These are phyloP conservation scores for Globisporangium nagaii DNA, from an alignment of 352 stramenopile genomes.

Conservation along the genomic window DNA sequence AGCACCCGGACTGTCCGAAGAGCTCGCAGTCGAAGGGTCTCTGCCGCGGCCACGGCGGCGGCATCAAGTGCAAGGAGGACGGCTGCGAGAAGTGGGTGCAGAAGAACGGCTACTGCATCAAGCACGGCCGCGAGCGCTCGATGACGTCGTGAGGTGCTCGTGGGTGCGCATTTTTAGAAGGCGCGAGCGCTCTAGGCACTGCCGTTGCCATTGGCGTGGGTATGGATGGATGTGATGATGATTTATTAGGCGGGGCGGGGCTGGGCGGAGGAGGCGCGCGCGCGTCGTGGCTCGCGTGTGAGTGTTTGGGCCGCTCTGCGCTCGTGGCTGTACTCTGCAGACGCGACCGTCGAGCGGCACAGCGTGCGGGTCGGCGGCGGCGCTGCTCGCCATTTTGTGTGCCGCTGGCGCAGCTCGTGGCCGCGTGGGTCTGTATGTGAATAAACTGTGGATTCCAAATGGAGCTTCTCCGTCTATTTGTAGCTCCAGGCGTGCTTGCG, in stretches of 20 bases:
- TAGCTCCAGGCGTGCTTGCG: too few relatives aligned
- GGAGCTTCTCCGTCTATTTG: too few relatives aligned
- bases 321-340: too few relatives aligned
- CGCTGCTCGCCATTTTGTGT: too few relatives aligned
- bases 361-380: too few relatives aligned
- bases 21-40: slow-evolving; percentile 80
- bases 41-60: slow-evolving; percentile 75
- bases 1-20: slow-evolving; percentile 83
- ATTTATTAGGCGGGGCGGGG: slow-evolving; percentile 10
- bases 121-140: slow-evolving; percentile 73
- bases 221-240: slow-evolving; percentile 7
- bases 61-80: slow-evolving; percentile 84
- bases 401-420: too few relatives aligned
- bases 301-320: too few relatives aligned
- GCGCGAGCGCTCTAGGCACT: not conserved
- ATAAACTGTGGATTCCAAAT: too few relatives aligned
- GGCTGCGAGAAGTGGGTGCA: slow-evolving; percentile 87
- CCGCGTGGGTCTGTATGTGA: too few relatives aligned
- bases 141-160: slow-evolving; percentile 57
- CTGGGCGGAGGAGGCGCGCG: not conserved
- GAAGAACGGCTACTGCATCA: slow-evolving; percentile 88
- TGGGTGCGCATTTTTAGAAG: too few relatives aligned
- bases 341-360: too few relatives aligned
- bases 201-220: not conserved
- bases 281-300: not conserved